Evolutionary conservation across 2,329 filamentous ascomycete species (phyloP).

Genomic region (Aspergillus sp.): DNA sequence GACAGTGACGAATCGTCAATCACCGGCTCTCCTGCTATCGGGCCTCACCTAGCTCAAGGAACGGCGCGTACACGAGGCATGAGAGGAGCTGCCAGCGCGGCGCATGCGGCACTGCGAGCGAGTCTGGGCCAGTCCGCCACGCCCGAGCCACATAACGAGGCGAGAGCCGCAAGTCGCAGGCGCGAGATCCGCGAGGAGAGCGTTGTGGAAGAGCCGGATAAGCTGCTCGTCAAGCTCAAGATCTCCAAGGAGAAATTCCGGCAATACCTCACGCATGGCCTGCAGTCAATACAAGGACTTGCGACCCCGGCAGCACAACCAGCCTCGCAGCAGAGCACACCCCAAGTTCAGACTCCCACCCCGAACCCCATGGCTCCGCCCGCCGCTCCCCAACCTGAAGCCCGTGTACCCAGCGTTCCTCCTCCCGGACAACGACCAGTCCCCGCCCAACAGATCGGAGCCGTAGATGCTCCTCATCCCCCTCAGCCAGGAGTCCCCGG

Average conservation of each 20-base stretch:
- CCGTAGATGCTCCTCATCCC: conserved; percentile 49
- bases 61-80: conserved; percentile 85
- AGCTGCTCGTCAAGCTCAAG: conserved; percentile 72
- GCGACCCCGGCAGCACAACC: conserved; percentile 48
- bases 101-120: conserved; percentile 81
- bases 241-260: conserved; percentile 71
- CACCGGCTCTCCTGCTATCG: conserved; percentile 77
- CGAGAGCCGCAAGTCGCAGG: conserved; percentile 64
- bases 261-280: conserved; percentile 60
- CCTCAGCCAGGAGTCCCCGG: conserved; percentile 45
- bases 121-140: conserved; percentile 79
- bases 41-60: conserved; percentile 65
- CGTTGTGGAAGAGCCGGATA: conserved; percentile 65
- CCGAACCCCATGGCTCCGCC: conserved; percentile 55
- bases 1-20: conserved; percentile 83
- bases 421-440: conserved; percentile 27
- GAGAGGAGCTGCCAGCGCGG: conserved; percentile 82
- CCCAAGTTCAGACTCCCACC: conserved; percentile 53
- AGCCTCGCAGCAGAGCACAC: conserved; percentile 46
- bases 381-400: conserved; percentile 34
- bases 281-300: conserved; percentile 32
- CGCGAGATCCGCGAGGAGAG: conserved; percentile 76
- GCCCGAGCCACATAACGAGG: conserved; percentile 75
- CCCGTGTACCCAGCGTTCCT: conserved; percentile 24
- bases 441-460: conserved; percentile 44